These are phyloP conservation scores for Pistacia atlantica DNA, from an alignment of 345 rosid species.

Conservation along the genomic window DNA sequence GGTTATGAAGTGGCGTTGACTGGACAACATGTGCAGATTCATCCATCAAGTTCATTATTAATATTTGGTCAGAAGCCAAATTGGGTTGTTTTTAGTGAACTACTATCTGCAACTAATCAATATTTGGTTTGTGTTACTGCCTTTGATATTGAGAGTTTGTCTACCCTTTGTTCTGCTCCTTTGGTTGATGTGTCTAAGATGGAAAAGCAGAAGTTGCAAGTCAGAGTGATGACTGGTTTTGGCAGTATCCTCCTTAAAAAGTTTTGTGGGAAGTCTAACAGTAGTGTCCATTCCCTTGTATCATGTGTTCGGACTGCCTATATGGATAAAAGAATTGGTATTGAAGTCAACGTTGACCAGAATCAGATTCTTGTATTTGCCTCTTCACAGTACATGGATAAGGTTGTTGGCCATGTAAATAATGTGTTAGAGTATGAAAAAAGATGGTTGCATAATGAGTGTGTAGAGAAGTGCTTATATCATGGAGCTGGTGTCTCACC, in stretches of 20 bases:
- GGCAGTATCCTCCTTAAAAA: constrained; percentile 57
- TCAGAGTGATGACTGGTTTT: constrained; percentile 58
- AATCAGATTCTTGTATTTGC: constrained; percentile 74
- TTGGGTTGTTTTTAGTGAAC: constrained; percentile 92
- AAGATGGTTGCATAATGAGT: constrained; percentile 68
- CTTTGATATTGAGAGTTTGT: constrained; percentile 66
- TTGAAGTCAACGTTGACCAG: constrained; percentile 58
- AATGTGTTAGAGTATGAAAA: constrained; percentile 61
- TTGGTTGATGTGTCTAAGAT: constrained; percentile 56
- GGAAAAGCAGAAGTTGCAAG: constrained; percentile 57
- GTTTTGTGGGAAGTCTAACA: constrained; percentile 75
- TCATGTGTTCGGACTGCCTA: constrained; percentile 50
- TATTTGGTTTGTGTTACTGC: constrained; percentile 90
- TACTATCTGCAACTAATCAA: constrained; percentile 54
- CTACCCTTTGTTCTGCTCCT: constrained; percentile 65
- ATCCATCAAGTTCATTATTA: constrained; percentile 86
- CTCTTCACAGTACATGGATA: constrained; percentile 49
- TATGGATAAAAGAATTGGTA: constrained; percentile 62
- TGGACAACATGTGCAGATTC: constrained; percentile 75
- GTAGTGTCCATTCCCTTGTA: constrained; percentile 53
- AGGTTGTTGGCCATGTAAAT: constrained; percentile 49
- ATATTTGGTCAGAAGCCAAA: constrained; percentile 73
- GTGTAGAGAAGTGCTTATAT: constrained; percentile 65
- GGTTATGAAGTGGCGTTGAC: constrained; percentile 88
- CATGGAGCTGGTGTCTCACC: constrained; percentile 58